These are phyloP conservation scores for Leptomonas pyrrhocoris DNA, from an alignment of 208 protist species.

Conservation along the genomic window DNA sequence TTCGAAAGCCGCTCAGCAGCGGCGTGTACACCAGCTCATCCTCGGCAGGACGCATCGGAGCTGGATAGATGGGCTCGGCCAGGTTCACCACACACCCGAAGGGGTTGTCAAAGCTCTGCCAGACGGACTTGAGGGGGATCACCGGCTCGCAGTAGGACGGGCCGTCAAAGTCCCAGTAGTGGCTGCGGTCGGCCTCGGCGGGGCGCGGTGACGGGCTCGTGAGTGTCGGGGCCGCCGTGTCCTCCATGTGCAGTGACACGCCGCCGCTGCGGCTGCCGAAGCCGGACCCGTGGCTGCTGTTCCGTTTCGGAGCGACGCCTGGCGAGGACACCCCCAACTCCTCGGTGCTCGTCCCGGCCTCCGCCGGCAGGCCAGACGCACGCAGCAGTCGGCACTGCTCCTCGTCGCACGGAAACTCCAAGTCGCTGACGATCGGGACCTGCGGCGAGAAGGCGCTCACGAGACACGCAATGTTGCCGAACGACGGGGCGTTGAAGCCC, in stretches of 20 bases:
- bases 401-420: slow-evolving; percentile 51
- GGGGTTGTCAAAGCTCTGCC: slow-evolving; percentile 76
- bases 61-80: slow-evolving; percentile 50
- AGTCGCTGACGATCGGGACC: slow-evolving; percentile 49
- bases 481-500: slow-evolving; percentile 47
- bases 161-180: slow-evolving; percentile 48
- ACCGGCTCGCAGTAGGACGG: slow-evolving; percentile 72
- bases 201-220: slow-evolving; percentile 3
- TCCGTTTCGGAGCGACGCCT: not conserved
- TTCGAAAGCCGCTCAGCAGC: slow-evolving; percentile 82
- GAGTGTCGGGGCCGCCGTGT: not conserved
- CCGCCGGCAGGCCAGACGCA: not conserved
- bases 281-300: slow-evolving; percentile 23
- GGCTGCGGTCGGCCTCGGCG: slow-evolving; percentile 19
- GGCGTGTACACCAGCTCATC: slow-evolving; percentile 80
- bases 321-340: slow-evolving; percentile 3
- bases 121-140: slow-evolving; percentile 61
- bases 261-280: slow-evolving; percentile 13
- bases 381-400: slow-evolving; percentile 30
- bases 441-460: slow-evolving; percentile 66
- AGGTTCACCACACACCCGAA: slow-evolving; percentile 80
- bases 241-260: slow-evolving; percentile 3
- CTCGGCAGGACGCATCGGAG: slow-evolving; percentile 64
- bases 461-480: slow-evolving; percentile 81
- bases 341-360: not conserved